Evolutionary conservation across 768 basidiomycete genomes (phyloP).

Genomic region (Pulveroboletus frians): DNA sequence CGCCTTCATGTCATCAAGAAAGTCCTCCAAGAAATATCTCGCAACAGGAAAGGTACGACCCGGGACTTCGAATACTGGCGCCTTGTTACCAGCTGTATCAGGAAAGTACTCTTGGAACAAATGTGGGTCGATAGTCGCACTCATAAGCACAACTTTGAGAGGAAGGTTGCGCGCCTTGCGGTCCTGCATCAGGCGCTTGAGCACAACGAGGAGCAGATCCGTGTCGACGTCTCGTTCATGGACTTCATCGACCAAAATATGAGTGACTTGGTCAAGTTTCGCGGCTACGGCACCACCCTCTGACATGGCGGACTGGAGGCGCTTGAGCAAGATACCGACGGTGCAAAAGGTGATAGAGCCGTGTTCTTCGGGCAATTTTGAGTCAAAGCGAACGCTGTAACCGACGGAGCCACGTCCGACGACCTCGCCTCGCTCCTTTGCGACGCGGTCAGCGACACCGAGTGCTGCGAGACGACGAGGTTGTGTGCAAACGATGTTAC

Average conservation of each 20-base stretch:
- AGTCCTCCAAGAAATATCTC: conserved; percentile 77
- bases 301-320: conserved; percentile 71
- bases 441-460: conserved; percentile 85
- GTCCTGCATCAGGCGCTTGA: conserved; percentile 76
- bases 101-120: conserved; percentile 88
- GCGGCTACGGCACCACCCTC: conserved; percentile 32
- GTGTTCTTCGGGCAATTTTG: conserved; percentile 68
- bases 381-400: conserved; percentile 90
- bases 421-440: conserved; percentile 76
- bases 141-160: conserved; percentile 89
- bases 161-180: conserved; percentile 65
- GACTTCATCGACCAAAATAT: conserved; percentile 92
- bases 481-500: conserved; percentile 92
- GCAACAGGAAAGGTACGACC: conserved; percentile 88
- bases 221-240: conserved; percentile 95
- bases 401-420: conserved; percentile 69
- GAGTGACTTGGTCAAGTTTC: conserved; percentile 72
- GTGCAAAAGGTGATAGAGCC: conserved; percentile 92
- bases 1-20: conserved; percentile 46
- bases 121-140: conserved; percentile 88
- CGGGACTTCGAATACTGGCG: conserved; percentile 75
- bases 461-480: conserved; percentile 89
- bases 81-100: conserved; percentile 52
- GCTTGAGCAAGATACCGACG: conserved; percentile 82
- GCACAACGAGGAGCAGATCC: conserved; percentile 81